Evolutionary conservation across 176 grass and related monocot genomes (phyloP).

Genomic region (Oryza officinalis): DNA sequence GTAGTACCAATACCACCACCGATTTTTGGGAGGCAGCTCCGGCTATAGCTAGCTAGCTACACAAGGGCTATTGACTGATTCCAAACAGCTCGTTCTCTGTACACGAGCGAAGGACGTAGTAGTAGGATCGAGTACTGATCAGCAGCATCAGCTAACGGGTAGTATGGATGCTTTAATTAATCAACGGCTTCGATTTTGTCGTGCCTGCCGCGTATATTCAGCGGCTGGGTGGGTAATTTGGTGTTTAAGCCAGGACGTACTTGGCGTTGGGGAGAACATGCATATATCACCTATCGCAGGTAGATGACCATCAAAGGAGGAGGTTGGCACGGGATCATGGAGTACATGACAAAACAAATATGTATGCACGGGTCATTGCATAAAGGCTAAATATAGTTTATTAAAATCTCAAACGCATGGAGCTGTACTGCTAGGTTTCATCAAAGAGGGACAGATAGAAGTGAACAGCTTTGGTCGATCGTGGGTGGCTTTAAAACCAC

Average conservation of each 20-base stretch:
- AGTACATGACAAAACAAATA: no score
- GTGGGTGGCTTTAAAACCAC: background rate
- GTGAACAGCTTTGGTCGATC: background rate
- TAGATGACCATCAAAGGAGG: background rate
- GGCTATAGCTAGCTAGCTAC: background rate
- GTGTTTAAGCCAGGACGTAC: no score
- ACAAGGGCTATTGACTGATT: background rate
- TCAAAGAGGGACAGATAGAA: conserved; percentile 3
- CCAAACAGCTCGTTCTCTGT: background rate
- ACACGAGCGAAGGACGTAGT: background rate
- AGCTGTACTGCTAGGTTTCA: background rate
- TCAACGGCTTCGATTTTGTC: no score
- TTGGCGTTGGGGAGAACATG: no score
- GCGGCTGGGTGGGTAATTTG: no score
- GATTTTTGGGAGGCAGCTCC: background rate
- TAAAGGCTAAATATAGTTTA: background rate
- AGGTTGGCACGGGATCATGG: background rate
- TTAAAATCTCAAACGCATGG: background rate
- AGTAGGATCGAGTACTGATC: no score
- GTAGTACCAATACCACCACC: background rate
- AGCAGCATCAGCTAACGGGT: no score
- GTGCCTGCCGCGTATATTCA: no score
- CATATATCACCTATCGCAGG: no score
- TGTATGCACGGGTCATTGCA: background rate
- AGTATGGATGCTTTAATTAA: no score